These are phyloP conservation scores for Mucor velutinosus DNA, from an alignment of 371 early-diverging fungal genomes.

Conservation along the genomic window DNA sequence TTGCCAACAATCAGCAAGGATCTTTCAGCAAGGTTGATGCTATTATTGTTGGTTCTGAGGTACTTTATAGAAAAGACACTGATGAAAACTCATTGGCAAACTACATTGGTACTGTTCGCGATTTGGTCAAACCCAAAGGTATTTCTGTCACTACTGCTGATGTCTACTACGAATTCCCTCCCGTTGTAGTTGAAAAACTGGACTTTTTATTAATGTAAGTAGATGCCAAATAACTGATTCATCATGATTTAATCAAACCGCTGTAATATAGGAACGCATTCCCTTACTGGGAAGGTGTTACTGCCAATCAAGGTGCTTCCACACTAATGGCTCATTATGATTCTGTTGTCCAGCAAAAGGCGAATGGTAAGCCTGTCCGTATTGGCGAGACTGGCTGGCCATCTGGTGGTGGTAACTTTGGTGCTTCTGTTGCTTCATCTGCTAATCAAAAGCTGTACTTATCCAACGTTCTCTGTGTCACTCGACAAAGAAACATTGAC, in stretches of 20 bases:
- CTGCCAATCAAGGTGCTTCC: slow-evolving; percentile 49
- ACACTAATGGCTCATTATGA: slow-evolving; percentile 55
- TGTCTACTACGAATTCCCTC: slow-evolving; percentile 55
- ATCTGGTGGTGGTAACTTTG: slow-evolving; percentile 54
- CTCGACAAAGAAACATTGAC: slow-evolving; percentile 48
- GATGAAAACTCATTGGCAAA: slow-evolving; percentile 36
- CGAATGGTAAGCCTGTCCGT: slow-evolving; percentile 56
- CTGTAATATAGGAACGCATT: slow-evolving; percentile 54
- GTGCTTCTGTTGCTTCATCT: slow-evolving; percentile 48
- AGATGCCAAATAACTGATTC: background rate
- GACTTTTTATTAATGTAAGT: slow-evolving; percentile 63
- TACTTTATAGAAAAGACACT: slow-evolving; percentile 59
- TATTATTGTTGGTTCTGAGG: slow-evolving; percentile 66
- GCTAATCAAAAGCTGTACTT: slow-evolving; percentile 53
- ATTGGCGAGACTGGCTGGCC: slow-evolving; percentile 76
- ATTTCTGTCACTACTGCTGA: slow-evolving; percentile 57
- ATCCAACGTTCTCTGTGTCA: slow-evolving; percentile 45
- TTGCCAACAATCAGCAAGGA: slow-evolving; percentile 17
- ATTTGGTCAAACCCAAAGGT: slow-evolving; percentile 34
- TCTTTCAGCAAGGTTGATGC: slow-evolving; percentile 43
- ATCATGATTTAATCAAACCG: background rate
- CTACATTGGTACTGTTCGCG: slow-evolving; percentile 39
- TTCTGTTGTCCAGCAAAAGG: slow-evolving; percentile 32
- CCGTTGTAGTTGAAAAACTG: slow-evolving; percentile 48
- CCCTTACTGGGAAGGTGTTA: slow-evolving; percentile 70